phyloP scores from a whole-genome alignment of 805 yeast species.

The Tetrapisispora fleetii region DNA sequence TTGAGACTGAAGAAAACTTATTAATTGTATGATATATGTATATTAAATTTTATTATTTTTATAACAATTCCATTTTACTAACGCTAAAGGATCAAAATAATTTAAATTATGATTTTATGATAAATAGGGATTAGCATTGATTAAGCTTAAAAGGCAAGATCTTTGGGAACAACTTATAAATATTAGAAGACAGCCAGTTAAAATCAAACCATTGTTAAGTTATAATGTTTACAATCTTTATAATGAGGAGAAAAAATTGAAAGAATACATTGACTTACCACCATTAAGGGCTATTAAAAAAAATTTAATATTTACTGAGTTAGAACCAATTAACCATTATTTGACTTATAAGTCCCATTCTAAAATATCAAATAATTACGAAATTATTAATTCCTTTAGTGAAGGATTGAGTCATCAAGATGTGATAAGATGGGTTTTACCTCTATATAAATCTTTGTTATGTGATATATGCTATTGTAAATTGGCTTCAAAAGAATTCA shows the following conservation, averaged over 20 bases:
- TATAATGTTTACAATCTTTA: neutral
- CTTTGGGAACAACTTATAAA: slow-evolving; percentile 7
- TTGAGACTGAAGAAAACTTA: neutral
- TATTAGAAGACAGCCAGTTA: neutral
- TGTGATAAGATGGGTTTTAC: slow-evolving; percentile 10
- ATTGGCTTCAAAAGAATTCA: slow-evolving; percentile 1
- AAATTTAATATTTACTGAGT: slow-evolving; percentile 1
- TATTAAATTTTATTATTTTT: neutral
- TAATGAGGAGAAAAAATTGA: neutral
- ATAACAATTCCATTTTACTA: neutral
- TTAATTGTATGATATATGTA: neutral
- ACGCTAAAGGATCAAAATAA: neutral
- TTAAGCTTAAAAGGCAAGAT: slow-evolving; percentile 14
- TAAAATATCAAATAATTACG: slow-evolving; percentile 1
- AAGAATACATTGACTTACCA: neutral
- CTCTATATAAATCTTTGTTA: slow-evolving; percentile 10
- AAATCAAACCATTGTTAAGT: neutral
- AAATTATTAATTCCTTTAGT: slow-evolving; percentile 8
- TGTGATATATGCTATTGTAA: neutral
- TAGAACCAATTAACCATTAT: slow-evolving; percentile 5
- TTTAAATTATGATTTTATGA: neutral
- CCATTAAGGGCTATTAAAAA: neutral
- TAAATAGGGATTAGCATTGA: slow-evolving; percentile 18
- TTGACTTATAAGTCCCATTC: neutral
- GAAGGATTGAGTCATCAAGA: slow-evolving; percentile 10